These are phyloP conservation scores for Syncephalastrum contaminatum DNA, from an alignment of 371 early-diverging fungal species.

Conservation along the genomic window DNA sequence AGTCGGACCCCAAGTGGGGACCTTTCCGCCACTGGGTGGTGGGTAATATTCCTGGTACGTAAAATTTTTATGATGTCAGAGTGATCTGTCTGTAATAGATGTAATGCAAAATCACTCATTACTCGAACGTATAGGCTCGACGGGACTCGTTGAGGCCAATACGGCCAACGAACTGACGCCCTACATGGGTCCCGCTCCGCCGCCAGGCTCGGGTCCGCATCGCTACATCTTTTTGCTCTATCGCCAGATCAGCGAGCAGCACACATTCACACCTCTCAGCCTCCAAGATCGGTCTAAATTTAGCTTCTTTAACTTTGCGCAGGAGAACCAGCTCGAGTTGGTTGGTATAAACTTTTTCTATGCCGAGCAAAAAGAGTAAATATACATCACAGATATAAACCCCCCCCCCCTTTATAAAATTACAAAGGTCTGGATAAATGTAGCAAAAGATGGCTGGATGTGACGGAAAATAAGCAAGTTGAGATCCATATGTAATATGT, in stretches of 20 bases:
- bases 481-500: too few species aligned
- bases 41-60: conserved; percentile 51
- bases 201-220: conserved; percentile 55
- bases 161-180: conserved; percentile 26
- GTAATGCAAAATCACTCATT: background rate
- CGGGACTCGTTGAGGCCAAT: conserved; percentile 2
- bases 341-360: conserved; percentile 60
- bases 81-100: too few species aligned
- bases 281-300: conserved; percentile 38
- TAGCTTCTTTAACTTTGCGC: conserved; percentile 47
- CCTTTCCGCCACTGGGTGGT: conserved; percentile 69
- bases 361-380: background rate
- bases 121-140: background rate
- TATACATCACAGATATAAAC: background rate
- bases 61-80: too few species aligned
- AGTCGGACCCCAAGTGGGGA: conserved; percentile 42
- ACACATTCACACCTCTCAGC: conserved; percentile 15
- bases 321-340: conserved; percentile 45
- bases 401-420: too few species aligned
- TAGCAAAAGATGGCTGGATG: too few species aligned
- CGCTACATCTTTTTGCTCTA: conserved; percentile 66
- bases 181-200: conserved; percentile 61
- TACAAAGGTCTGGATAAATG: too few species aligned
- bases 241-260: conserved; percentile 39
- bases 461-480: too few species aligned